Conservation (phyloP, 208 protist genomes). For the Trichomonas vaginalis region DNA sequence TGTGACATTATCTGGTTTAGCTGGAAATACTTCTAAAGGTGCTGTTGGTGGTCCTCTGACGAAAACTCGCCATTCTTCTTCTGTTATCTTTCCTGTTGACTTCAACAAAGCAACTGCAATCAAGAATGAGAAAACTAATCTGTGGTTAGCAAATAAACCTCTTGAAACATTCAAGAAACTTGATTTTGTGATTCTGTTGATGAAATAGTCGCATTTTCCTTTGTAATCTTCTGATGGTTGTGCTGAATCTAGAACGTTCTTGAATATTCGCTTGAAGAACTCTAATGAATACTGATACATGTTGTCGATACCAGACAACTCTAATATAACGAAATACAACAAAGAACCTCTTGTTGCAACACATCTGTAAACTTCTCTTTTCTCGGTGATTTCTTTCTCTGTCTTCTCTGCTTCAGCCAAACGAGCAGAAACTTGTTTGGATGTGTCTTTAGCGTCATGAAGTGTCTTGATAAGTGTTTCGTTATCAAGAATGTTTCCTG, state of each 20-base stretch:
- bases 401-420: constrained; percentile 67
- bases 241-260: constrained; percentile 55
- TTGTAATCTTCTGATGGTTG: constrained; percentile 52
- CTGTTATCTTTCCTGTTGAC: constrained; percentile 34
- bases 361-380: constrained; percentile 66
- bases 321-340: constrained; percentile 74
- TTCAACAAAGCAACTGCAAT: constrained; percentile 62
- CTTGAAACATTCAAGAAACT: constrained; percentile 81
- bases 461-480: constrained; percentile 74
- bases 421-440: constrained; percentile 62
- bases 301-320: constrained; percentile 39
- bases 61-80: constrained; percentile 40
- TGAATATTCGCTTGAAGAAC: constrained; percentile 82
- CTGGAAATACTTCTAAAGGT: background rate
- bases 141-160: constrained; percentile 90
- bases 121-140: constrained; percentile 74
- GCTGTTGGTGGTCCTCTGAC: constrained; percentile 28
- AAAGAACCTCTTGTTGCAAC: constrained; percentile 71
- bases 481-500: constrained; percentile 81
- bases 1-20: background rate
- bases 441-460: constrained; percentile 64
- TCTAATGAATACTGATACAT: constrained; percentile 78
- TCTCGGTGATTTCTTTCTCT: constrained; percentile 67
- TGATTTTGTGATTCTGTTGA: constrained; percentile 57
- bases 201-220: constrained; percentile 58